phyloP scores from a whole-genome alignment of 2,329 filamentous ascomycete genomes.

The Claviceps maximensis region DNA sequence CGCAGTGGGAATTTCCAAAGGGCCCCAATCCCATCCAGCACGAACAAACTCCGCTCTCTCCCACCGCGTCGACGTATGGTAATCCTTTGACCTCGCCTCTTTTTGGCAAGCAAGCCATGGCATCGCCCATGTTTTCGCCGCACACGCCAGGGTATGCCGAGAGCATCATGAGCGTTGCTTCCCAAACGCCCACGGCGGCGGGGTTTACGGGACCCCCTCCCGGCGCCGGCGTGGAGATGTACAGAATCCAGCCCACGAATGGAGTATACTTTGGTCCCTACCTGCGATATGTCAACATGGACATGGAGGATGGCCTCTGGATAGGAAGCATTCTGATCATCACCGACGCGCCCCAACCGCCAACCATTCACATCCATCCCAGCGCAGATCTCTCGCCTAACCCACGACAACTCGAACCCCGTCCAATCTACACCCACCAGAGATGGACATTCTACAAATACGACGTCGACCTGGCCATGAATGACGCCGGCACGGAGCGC shows the following conservation, averaged over 20 bases:
- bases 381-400: slow-evolving; percentile 87
- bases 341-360: slow-evolving; percentile 80
- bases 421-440: slow-evolving; percentile 77
- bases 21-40: slow-evolving; percentile 81
- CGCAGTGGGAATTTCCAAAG: slow-evolving; percentile 98
- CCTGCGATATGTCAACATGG: slow-evolving; percentile 92
- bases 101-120: slow-evolving; percentile 42
- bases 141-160: slow-evolving; percentile 75
- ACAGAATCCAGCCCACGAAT: slow-evolving; percentile 86
- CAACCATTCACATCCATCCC: slow-evolving; percentile 89
- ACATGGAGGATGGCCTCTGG: slow-evolving; percentile 82
- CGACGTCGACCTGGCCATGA: slow-evolving; percentile 81
- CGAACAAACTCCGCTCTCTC: slow-evolving; percentile 71
- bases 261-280: slow-evolving; percentile 98
- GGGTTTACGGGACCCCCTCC: slow-evolving; percentile 85
- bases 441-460: slow-evolving; percentile 95
- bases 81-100: slow-evolving; percentile 60
- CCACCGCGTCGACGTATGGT: slow-evolving; percentile 62
- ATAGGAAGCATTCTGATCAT: slow-evolving; percentile 86
- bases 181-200: slow-evolving; percentile 61
- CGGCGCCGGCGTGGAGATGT: slow-evolving; percentile 80
- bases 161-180: slow-evolving; percentile 69
- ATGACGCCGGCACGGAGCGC: slow-evolving; percentile 62
- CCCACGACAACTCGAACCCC: slow-evolving; percentile 70
- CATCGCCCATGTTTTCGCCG: slow-evolving; percentile 72